A percentile compares a stretch with the other conserved stretches of the same genome.
phyloP scores from a whole-genome alignment of 2,329 filamentous ascomycete genomes.

The Colletotrichum nymphaeae region DNA sequence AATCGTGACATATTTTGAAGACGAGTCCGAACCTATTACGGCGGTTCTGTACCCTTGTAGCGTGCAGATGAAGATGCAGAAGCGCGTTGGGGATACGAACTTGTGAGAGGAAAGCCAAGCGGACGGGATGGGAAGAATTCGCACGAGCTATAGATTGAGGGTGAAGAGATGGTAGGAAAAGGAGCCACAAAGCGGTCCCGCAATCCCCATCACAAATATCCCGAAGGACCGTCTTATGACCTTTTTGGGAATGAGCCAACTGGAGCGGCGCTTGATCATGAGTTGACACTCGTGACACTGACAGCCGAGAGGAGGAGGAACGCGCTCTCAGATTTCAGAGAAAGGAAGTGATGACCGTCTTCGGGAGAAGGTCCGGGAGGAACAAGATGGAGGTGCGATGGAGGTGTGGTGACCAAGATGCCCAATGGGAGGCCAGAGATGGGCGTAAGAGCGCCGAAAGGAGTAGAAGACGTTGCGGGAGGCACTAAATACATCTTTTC shows the following conservation, averaged over 20 bases:
- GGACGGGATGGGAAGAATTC: too few species aligned
- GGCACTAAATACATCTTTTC: neutral
- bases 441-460: neutral
- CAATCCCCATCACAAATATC: too few species aligned
- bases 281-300: neutral
- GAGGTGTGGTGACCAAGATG: neutral
- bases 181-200: too few species aligned
- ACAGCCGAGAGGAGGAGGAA: neutral
- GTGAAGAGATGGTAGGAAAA: neutral
- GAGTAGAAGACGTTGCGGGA: neutral
- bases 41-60: neutral
- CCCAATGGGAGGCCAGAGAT: constrained; percentile 15
- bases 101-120: neutral
- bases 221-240: neutral
- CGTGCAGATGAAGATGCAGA: neutral
- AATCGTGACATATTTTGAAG: constrained; percentile 12
- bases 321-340: constrained; percentile 5
- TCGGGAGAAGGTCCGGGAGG: constrained; percentile 12
- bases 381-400: constrained; percentile 7
- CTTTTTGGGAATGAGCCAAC: neutral
- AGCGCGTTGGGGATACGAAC: neutral
- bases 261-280: neutral
- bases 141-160: neutral
- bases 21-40: neutral
- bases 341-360: constrained; percentile 27